phyloP scores from a whole-genome alignment of 345 rosid genomes.

The Salix dunnii region DNA sequence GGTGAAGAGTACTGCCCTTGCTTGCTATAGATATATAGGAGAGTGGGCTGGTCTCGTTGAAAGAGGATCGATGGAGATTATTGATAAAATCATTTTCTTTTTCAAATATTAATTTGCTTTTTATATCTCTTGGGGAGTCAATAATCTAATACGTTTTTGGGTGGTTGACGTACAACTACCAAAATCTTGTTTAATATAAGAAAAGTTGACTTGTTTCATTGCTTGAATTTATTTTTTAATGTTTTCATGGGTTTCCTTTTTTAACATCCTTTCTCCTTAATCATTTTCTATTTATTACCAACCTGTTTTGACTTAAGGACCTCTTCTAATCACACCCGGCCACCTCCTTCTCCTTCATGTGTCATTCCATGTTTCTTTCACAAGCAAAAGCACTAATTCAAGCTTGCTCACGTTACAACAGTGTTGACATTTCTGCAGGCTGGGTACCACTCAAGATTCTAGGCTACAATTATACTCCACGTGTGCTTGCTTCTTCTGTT shows the following conservation, averaged over 20 bases:
- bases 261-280: not conserved
- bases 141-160: not conserved
- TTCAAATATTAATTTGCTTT: not conserved
- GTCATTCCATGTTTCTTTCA: not conserved
- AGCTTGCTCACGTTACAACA: not conserved
- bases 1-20: no score
- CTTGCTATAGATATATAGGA: not conserved
- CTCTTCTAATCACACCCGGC: not conserved
- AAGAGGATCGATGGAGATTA: no score
- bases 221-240: not conserved
- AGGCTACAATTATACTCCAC: not conserved
- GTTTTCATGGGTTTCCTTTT: not conserved
- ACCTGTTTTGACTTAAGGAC: not conserved
- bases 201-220: constrained; percentile 6
- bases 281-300: not conserved
- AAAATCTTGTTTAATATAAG: not conserved
- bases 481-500: not conserved
- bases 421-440: not conserved
- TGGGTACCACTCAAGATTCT: not conserved
- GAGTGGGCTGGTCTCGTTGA: not conserved
- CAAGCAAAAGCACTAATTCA: not conserved
- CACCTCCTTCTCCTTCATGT: not conserved
- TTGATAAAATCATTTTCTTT: not conserved
- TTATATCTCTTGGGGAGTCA: not conserved
- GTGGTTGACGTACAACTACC: constrained; percentile 14